phyloP scores from a whole-genome alignment of 2,329 filamentous ascomycete genomes.

The Coniella vitis region DNA sequence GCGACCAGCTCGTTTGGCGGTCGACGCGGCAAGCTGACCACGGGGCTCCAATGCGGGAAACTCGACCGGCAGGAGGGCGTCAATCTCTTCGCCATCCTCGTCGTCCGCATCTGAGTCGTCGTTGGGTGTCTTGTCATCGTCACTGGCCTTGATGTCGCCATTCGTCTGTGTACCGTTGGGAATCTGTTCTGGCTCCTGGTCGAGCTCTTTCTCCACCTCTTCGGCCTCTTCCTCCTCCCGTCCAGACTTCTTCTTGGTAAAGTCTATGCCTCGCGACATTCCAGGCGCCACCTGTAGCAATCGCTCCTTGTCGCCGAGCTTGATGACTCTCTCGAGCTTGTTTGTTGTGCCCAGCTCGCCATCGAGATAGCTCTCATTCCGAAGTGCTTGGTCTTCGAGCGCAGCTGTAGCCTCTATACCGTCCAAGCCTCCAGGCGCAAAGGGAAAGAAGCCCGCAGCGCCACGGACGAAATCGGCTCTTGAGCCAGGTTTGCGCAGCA shows the following conservation, averaged over 20 bases:
- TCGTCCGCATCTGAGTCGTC: conserved; percentile 30
- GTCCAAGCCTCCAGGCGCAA: conserved; percentile 84
- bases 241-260: conserved; percentile 51
- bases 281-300: conserved; percentile 79
- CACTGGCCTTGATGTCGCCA: conserved; percentile 15
- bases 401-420: conserved; percentile 79
- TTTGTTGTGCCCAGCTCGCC: conserved; percentile 36
- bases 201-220: conserved; percentile 60
- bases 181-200: conserved; percentile 37
- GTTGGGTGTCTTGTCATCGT: conserved; percentile 17
- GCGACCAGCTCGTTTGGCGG: conserved; percentile 65
- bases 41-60: conserved; percentile 87
- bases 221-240: conserved; percentile 56
- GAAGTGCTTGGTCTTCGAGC: conserved; percentile 67
- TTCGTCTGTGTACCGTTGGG: conserved; percentile 25
- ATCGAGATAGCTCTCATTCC: conserved; percentile 37
- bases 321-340: conserved; percentile 78
- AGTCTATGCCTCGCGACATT: conserved; percentile 69
- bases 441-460: conserved; percentile 88
- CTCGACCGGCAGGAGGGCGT: conserved; percentile 81
- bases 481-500: conserved; percentile 77
- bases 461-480: conserved; percentile 89
- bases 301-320: conserved; percentile 68
- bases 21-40: conserved; percentile 64
- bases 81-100: conserved; percentile 61